Percentiles rank a stretch among this genome's conserved stretches.
Conservation (phyloP, 1,284 basidiomycete genomes). For the Cutaneotrichosporon daszewskae region DNA sequence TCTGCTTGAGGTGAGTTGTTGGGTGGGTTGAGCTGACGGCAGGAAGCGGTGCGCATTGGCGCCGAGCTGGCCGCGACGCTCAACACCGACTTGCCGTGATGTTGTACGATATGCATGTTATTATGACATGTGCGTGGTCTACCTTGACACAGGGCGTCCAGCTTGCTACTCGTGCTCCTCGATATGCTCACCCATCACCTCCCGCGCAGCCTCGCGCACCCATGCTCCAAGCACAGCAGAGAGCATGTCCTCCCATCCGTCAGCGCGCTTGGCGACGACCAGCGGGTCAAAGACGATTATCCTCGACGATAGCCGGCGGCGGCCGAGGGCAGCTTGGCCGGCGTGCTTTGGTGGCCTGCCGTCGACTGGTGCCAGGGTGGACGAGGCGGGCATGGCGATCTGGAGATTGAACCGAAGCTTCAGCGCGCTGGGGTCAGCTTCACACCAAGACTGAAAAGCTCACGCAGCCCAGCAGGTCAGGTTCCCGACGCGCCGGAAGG, state of each 20-base stretch:
- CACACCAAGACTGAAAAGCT: slow-evolving; percentile 14
- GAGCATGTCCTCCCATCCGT: slow-evolving; percentile 38
- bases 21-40: neutral
- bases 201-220: slow-evolving; percentile 30
- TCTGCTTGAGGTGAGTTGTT: slow-evolving; percentile 20
- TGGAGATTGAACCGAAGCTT: slow-evolving; percentile 40
- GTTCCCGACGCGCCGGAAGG: slow-evolving; percentile 42
- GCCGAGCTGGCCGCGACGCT: slow-evolving; percentile 11
- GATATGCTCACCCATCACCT: slow-evolving; percentile 15
- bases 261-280: slow-evolving; percentile 32
- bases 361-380: neutral
- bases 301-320: slow-evolving; percentile 2
- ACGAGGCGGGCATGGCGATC: slow-evolving; percentile 23
- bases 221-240: slow-evolving; percentile 24
- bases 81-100: slow-evolving; percentile 15
- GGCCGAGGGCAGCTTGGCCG: neutral
- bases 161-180: neutral
- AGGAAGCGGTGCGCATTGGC: slow-evolving; percentile 13
- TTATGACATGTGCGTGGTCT: neutral
- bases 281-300: slow-evolving; percentile 41
- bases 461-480: slow-evolving; percentile 46
- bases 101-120: slow-evolving; percentile 11
- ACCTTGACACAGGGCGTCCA: neutral
- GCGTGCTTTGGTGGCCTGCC: neutral
- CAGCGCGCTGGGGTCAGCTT: slow-evolving; percentile 30